These are phyloP conservation scores for Boletus sp. DNA, from an alignment of 1,284 basidiomycete species.

Conservation along the genomic window DNA sequence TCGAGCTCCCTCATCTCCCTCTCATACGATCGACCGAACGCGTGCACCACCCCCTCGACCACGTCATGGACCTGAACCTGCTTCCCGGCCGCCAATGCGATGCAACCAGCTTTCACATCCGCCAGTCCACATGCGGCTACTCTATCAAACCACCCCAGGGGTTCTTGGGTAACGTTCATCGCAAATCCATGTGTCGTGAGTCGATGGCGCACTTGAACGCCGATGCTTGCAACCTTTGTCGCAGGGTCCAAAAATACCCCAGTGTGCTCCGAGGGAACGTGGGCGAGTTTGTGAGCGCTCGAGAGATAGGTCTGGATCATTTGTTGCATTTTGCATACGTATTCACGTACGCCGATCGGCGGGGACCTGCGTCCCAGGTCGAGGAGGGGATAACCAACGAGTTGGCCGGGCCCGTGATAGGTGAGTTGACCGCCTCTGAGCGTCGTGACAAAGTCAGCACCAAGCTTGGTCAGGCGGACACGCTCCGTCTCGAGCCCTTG, in stretches of 20 bases:
- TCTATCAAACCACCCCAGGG: conserved; percentile 81
- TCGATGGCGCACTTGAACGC: conserved; percentile 94
- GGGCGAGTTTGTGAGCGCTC: conserved; percentile 57
- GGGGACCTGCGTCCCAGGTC: conserved; percentile 70
- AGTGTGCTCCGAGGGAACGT: conserved; percentile 67
- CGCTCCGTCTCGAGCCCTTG: conserved; percentile 69
- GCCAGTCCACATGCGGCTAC: conserved; percentile 92
- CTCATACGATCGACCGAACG: conserved; percentile 57
- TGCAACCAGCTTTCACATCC: conserved; percentile 79
- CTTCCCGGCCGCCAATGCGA: conserved; percentile 50
- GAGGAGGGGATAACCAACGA: conserved; percentile 94
- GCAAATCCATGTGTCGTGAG: conserved; percentile 96
- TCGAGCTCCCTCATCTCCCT: conserved; percentile 60
- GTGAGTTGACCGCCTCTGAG: conserved; percentile 93
- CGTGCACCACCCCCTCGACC: conserved; percentile 52
- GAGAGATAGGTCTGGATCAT: conserved; percentile 61
- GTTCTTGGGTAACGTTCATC: conserved; percentile 86
- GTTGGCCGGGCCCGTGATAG: conserved; percentile 97
- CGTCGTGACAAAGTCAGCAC: conserved; percentile 87
- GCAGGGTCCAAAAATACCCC: conserved; percentile 72
- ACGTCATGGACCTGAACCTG: conserved; percentile 52
- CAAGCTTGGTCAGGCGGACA: conserved; percentile 67
- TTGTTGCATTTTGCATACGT: conserved; percentile 66
- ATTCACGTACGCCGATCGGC: conserved; percentile 67
- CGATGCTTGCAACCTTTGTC: conserved; percentile 91